These are phyloP conservation scores for Thelephora terrestris DNA, from an alignment of 1,284 basidiomycete species.

Conservation along the genomic window DNA sequence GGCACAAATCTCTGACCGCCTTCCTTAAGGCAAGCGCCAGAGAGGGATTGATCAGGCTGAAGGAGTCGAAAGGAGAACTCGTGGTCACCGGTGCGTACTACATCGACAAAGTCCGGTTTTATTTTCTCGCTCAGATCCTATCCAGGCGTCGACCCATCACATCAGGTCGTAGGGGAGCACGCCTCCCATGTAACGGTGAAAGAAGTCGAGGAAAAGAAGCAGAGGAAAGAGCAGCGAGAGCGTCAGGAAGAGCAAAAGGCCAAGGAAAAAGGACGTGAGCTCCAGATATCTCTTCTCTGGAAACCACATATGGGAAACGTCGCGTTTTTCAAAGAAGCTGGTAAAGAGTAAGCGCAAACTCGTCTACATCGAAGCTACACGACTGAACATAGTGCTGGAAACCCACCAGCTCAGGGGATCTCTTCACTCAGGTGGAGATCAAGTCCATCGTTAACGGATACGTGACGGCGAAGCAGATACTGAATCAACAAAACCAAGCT, in stretches of 20 bases:
- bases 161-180: constrained; percentile 49
- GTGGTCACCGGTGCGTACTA: constrained; percentile 27
- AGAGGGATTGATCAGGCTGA: constrained; percentile 59
- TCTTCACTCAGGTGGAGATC: constrained; percentile 50
- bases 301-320: constrained; percentile 53
- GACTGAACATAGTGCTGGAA: constrained; percentile 3
- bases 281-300: constrained; percentile 61
- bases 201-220: constrained; percentile 48
- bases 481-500: constrained; percentile 55
- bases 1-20: constrained; percentile 69
- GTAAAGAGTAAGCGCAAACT: constrained; percentile 37
- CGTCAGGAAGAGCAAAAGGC: constrained; percentile 35
- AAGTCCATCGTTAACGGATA: constrained; percentile 52
- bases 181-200: constrained; percentile 47
- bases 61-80: constrained; percentile 60
- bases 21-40: constrained; percentile 75
- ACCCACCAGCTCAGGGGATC: constrained; percentile 33
- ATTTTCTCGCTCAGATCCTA: neutral
- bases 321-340: constrained; percentile 52
- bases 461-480: constrained; percentile 47
- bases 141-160: constrained; percentile 44
- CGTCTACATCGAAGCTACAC: neutral
- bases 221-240: constrained; percentile 40
- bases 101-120: neutral
- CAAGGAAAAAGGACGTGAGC: constrained; percentile 25